Base-by-base conservation (phyloP, 805 yeast genomes). In the Brettanomyces custersianus region DNA sequence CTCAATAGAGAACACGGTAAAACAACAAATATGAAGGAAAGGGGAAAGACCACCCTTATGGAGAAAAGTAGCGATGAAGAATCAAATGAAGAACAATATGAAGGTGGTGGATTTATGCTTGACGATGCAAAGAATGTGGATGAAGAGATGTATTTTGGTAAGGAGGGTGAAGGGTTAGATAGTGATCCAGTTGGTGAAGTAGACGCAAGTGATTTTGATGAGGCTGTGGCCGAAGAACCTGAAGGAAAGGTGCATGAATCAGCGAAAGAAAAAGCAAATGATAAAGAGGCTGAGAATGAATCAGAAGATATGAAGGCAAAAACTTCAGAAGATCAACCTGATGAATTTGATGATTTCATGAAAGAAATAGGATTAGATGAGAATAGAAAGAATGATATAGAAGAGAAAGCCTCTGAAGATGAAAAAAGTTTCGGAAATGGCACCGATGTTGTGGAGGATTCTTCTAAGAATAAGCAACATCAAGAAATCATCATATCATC, bases 1-100 rank as follows among this genome's bases (percentile, higher is more conserved):
- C 60, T 76, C 43, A 62, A 70, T 38, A 44, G 40, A 25, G 59
- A 59, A 18, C 81, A 75, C 47, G 82, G 83, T 4, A 47, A 43
- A 18, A 45, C 71, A 4, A 44, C 35, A 2, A 45, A 40, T 6
- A 38, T 39, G 12, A 57, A 45, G 7, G 62, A 58, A 13, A 31
- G 15, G 28, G 22, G 20, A 60, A 36, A 7, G 33, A 25, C 6
- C 25, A 36, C 8, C 13, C 31, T 32, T 9, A 47, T 36, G 3
- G 44, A 31, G 20, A 32, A 16, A 28, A 35, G 30, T 8, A 11
- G 13, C 4, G 21, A 26, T 20, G 34, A 23, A 16, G 22, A 18
- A 12, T 15, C 18, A 17, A 34, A 37, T 8, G 35, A 7, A 15
- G 42, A 40, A 3, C 44, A 39, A n/a, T 30, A 31, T 27, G 43